Evolutionary conservation across 495 filamentous ascomycete genomes (phyloP).

Genomic region (Aspergillus bridgeri): DNA sequence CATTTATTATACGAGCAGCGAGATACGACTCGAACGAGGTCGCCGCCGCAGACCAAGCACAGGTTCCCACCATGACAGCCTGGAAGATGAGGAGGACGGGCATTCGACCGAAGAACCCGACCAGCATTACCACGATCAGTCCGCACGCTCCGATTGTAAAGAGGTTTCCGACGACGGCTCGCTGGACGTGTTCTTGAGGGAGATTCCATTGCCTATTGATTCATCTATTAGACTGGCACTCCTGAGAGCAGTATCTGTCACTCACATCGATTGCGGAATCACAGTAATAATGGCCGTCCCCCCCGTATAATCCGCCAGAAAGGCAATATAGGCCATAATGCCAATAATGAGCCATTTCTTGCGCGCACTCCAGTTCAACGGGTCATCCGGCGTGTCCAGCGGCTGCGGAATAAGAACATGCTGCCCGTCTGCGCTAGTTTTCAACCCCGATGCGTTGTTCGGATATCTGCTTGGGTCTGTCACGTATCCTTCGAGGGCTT

Average conservation of each 20-base stretch:
- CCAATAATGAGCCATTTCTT: slow-evolving; percentile 55
- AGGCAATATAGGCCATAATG: slow-evolving; percentile 50
- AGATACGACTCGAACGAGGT: slow-evolving; percentile 53
- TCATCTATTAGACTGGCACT: background rate
- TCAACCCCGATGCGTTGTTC: slow-evolving; percentile 11
- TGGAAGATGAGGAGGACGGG: slow-evolving; percentile 59
- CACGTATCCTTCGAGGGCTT: slow-evolving; percentile 26
- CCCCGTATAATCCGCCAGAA: slow-evolving; percentile 56
- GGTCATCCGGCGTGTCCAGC: slow-evolving; percentile 51
- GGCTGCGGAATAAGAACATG: slow-evolving; percentile 61
- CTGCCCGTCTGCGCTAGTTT: slow-evolving; percentile 24
- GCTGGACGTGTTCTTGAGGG: slow-evolving; percentile 49
- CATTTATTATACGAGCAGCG: slow-evolving; percentile 57
- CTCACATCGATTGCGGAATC: slow-evolving; percentile 46
- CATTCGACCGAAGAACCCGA: slow-evolving; percentile 55
- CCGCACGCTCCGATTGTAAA: slow-evolving; percentile 58
- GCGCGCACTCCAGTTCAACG: slow-evolving; percentile 54
- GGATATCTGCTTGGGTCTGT: slow-evolving; percentile 16
- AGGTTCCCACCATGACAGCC: slow-evolving; percentile 45
- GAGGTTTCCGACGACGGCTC: slow-evolving; percentile 54
- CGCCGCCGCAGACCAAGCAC: slow-evolving; percentile 52
- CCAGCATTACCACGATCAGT: slow-evolving; percentile 51
- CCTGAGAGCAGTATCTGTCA: background rate
- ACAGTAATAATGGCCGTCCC: slow-evolving; percentile 53
- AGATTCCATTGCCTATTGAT: slow-evolving; percentile 39